Base-by-base conservation (phyloP, 371 early-diverging fungal genomes). In the Dipsacomyces acuminosporus region DNA sequence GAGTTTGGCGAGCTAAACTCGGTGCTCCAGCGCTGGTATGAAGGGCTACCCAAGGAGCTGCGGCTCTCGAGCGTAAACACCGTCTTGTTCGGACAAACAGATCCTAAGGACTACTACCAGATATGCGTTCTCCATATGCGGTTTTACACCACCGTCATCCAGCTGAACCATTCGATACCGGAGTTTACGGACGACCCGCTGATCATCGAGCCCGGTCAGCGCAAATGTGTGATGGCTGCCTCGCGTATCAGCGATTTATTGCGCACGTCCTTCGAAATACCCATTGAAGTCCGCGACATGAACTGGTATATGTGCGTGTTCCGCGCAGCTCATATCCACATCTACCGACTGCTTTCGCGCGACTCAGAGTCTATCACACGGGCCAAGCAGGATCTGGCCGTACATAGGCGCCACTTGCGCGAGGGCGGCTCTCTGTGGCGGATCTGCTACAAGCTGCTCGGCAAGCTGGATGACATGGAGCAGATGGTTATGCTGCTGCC, bases 161-260 rank as follows among this genome's bases (percentile, higher is more conserved):
- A 67, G 51, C 69, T 66, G 17, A 72, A 72, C 63, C 72, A 61
- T 40, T 56, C 65, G 21, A 62, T 73, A 34, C 57, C 66, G 25
- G 60, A 64, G 71, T 82, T 85, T 26, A 85, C 72, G 62, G 84
- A 83, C 42, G 83, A 82, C 54, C 88, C 72, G 74, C 82, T 80
- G 55, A 82, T 83, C 64, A 82, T 80, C 49, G 89, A 78, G 49
- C 82, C 78, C 3, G 80, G 78, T 50, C 85, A 93, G 67, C 87
- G 85, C 23, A 85, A 84, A 47, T 77, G 71, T 40, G 79, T 60
- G 25, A 91, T 64, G 9, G 59, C 70, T 2, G 70, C 70, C 22
- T 64, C 64, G 51, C 54, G 64, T 9, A 54, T 69, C 56, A 64
- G 64, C 54, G 70, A 69, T 30, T 41, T 69, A 13, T 24, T 69